Evolutionary conservation across 1,284 basidiomycete genomes (phyloP).

Genomic region (Sporisorium iseilematis-ciliati): DNA sequence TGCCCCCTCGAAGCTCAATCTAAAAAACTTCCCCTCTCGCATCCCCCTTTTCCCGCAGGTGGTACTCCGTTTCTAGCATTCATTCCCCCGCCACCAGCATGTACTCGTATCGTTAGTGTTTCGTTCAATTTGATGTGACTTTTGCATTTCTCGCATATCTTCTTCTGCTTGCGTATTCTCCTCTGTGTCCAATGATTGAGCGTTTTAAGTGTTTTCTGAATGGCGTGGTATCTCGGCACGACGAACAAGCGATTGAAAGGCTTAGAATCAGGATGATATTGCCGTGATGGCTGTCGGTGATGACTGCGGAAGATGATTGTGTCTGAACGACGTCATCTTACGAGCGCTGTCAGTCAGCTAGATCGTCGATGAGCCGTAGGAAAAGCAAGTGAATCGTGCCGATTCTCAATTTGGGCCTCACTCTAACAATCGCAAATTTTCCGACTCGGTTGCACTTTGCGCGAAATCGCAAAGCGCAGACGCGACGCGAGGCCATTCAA

Average conservation of each 20-base stretch:
- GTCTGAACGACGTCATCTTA: not conserved
- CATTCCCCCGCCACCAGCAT: slow-evolving; percentile 36
- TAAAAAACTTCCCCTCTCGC: slow-evolving; percentile 8
- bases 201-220: not conserved
- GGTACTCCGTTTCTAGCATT: slow-evolving; percentile 31
- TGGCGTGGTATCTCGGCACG: too few species aligned
- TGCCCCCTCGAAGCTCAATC: slow-evolving; percentile 12
- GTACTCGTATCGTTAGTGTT: slow-evolving; percentile 45
- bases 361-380: not conserved
- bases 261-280: too few species aligned
- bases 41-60: slow-evolving; percentile 16
- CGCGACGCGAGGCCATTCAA: slow-evolving; percentile 34
- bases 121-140: slow-evolving; percentile 45
- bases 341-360: not conserved
- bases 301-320: too few species aligned
- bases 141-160: slow-evolving; percentile 30
- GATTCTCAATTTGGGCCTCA: too few species aligned
- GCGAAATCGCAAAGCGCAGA: slow-evolving; percentile 9
- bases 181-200: too few species aligned
- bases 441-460: slow-evolving; percentile 18
- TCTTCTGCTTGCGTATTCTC: not conserved
- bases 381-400: too few species aligned
- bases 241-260: too few species aligned
- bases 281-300: too few species aligned
- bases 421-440: slow-evolving; percentile 4